Base-by-base conservation (phyloP, 2,329 filamentous ascomycete species). In the Chalara sp. region DNA sequence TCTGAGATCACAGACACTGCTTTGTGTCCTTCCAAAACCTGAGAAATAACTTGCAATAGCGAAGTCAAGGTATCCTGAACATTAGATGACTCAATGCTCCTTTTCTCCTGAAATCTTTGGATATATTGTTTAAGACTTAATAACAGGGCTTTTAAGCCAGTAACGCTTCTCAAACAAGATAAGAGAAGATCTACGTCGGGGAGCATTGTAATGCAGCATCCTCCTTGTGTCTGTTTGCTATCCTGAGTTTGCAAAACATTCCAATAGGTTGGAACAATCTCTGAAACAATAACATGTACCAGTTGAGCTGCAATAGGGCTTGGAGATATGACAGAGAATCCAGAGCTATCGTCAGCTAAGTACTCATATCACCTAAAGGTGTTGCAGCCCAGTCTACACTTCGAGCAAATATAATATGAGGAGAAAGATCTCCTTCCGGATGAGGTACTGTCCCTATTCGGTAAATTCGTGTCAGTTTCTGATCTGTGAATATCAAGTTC, bases 211-310 rank as follows among this genome's bases (percentile, higher is more conserved):
- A 21, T 21, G 21, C 21, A 21, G 21, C 52, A n/a, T 50, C 6
- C 32, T 11, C 46, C 46, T 50, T 32, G 35, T 32, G 35, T 60
- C 57, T 66, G 58, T 46, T 52, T 59, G 21, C 7, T 31, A 56
- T 46, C 5, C 31, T 52, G 30, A 6, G 1, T 45, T 31, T 64
- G 32, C 12, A 92, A 63, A 6, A 81, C 61, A 3, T 74, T 64
- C 92, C 93, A 97, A 68, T 92, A 95, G 63, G 91, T 87, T 1
- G 88, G 87, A 6, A 89, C 72, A 30, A 87, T 90, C 32, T 83
- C 80, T 12, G 79, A 83, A 52, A 95, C 81, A 35, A 99, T 70
- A 3, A 80, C 71, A 62, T 90, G 84, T 48, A 92, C 74, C 32
- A 96, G 80, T 59, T 90, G 87, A 21, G 89, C 83, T 51, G 83